Evolutionary conservation across 2,329 filamentous ascomycete species (phyloP).

Genomic region (Lachnum nothofagi): DNA sequence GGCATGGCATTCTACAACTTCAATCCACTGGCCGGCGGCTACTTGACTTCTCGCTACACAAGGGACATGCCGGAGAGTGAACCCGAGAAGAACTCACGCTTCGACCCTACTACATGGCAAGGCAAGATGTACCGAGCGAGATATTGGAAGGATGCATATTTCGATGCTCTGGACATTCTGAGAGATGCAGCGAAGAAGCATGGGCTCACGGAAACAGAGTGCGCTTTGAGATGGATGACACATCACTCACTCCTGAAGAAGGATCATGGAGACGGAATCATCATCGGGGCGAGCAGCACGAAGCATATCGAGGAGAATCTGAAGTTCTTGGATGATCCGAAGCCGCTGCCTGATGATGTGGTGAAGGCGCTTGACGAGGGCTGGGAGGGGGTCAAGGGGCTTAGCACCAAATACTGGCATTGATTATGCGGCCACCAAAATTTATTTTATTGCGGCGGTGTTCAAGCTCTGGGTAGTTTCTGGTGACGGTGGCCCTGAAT

Average conservation of each 20-base stretch:
- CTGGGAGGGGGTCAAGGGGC: slow-evolving; percentile 9
- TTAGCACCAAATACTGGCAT: slow-evolving; percentile 8
- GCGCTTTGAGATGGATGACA: slow-evolving; percentile 67
- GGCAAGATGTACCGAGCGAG: slow-evolving; percentile 48
- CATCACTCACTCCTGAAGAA: slow-evolving; percentile 62
- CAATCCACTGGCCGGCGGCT: slow-evolving; percentile 52
- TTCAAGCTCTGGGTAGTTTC: too few relatives aligned
- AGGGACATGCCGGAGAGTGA: slow-evolving; percentile 41
- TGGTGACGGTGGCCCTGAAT: too few relatives aligned
- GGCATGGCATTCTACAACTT: slow-evolving; percentile 57
- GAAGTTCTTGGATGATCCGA: slow-evolving; percentile 52
- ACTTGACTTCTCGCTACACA: slow-evolving; percentile 45
- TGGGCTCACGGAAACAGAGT: slow-evolving; percentile 65
- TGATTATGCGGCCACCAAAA: too few relatives aligned
- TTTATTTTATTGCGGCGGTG: too few relatives aligned
- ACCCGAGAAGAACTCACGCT: slow-evolving; percentile 18
- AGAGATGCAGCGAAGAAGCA: slow-evolving; percentile 64
- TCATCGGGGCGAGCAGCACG: slow-evolving; percentile 54
- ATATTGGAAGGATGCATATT: slow-evolving; percentile 59
- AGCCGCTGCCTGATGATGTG: slow-evolving; percentile 71
- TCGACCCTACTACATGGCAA: slow-evolving; percentile 40
- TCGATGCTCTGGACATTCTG: slow-evolving; percentile 62
- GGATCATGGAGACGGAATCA: slow-evolving; percentile 51
- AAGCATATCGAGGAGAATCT: slow-evolving; percentile 55
- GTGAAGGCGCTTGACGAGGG: slow-evolving; percentile 70